phyloP scores from a whole-genome alignment of 352 stramenopile genomes.

The Phytopythium boreale region DNA sequence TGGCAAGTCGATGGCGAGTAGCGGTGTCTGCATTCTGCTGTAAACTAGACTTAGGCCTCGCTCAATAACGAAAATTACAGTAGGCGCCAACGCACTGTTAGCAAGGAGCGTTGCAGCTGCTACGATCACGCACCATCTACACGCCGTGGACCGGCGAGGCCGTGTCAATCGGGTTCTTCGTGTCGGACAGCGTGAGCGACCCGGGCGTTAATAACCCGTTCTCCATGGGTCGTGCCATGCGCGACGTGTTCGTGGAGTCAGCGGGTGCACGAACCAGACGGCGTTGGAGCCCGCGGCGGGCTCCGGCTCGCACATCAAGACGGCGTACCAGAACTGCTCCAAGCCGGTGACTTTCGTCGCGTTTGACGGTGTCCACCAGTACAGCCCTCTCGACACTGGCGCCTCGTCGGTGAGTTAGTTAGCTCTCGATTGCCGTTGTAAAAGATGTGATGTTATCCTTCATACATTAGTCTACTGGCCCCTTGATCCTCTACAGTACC shows the following conservation, averaged over 20 bases:
- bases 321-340: slow-evolving; percentile 27
- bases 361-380: slow-evolving; percentile 32
- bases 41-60: too few relatives aligned
- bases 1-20: too few relatives aligned
- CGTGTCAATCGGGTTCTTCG: slow-evolving; percentile 18
- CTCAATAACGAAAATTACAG: too few relatives aligned
- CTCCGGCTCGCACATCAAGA: slow-evolving; percentile 32
- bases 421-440: too few relatives aligned
- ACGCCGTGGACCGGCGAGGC: slow-evolving; percentile 19
- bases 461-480: too few relatives aligned
- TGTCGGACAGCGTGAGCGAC: slow-evolving; percentile 27
- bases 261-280: slow-evolving; percentile 25
- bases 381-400: slow-evolving; percentile 20
- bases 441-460: too few relatives aligned
- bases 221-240: slow-evolving; percentile 17
- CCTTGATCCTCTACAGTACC: too few relatives aligned
- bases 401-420: too few relatives aligned
- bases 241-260: slow-evolving; percentile 27
- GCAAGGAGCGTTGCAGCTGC: slow-evolving; percentile 20
- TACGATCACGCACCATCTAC: slow-evolving; percentile 19
- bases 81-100: too few relatives aligned
- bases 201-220: slow-evolving; percentile 14
- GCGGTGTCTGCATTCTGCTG: too few relatives aligned
- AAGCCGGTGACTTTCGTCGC: slow-evolving; percentile 23
- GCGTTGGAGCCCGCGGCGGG: slow-evolving; percentile 14